Base-by-base conservation (phyloP, 2,329 filamentous ascomycete genomes). In the Cryphonectria carpinicola region DNA sequence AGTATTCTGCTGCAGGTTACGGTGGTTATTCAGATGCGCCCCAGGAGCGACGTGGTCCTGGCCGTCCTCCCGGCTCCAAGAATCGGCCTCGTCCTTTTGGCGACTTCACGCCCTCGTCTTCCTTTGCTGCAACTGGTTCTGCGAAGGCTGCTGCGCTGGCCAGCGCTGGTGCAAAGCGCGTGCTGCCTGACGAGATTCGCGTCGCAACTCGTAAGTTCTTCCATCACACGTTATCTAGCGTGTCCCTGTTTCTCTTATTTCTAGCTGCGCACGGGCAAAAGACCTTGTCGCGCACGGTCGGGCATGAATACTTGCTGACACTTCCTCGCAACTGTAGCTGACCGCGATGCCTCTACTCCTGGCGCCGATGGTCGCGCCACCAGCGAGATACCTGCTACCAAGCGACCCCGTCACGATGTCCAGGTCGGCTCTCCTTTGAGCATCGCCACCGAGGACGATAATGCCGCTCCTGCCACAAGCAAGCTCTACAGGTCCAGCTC, bases 11-110 rank as follows among this genome's bases (percentile, higher is more conserved):
- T 39, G 41, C 43, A 35, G 41, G 56, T 28, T 68, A 37, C 6
- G 28, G 58, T 14, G 56, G 28, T n/a, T 37, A 61, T 8, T 35
- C 68, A 5, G 71, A 71, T 54, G 54, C 49, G 39, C 65, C 71
- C 7, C 68, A 72, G 54, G 71, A 72, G 71, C 71, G 71, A 32
- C 71, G 71, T 64, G 68, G 71, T 10, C 71, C 71, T n/a, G 71
- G 71, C 7, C 68, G 71, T 22, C 71, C 71, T 41, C 68, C 66
- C 7, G 71, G 71, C 3, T 72, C 71, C 7, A 72, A 71, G 62
- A 72, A 72, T 46, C 66, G 66, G 22, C 56, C 46, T 7, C 60
- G 70, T 4, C 32, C 49, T 2, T 37, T 58, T 3, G 8, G 5
- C 25, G 66, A 43, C 28, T 32, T 66, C 4, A 17, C 52, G 1